A percentile compares a stretch with the other conserved stretches of the same genome.
These are phyloP conservation scores for Suhomyces kunorum DNA, from an alignment of 1,139 yeast genomes.

Conservation along the genomic window DNA sequence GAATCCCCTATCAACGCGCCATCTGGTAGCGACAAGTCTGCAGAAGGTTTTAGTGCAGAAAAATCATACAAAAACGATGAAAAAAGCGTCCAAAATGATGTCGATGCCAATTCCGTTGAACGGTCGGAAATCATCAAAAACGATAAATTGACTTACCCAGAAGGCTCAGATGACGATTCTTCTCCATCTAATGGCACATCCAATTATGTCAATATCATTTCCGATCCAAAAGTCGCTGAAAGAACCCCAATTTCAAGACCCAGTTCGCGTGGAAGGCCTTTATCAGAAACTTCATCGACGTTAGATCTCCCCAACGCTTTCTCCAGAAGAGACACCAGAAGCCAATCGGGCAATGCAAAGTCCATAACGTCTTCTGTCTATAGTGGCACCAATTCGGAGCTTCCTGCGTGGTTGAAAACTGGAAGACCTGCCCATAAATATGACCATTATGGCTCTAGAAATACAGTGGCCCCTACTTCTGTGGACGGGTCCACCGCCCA, in stretches of 20 bases:
- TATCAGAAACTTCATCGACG: background rate
- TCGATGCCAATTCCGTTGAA: no score
- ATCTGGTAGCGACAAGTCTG: background rate
- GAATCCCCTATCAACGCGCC: background rate
- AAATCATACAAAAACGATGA: background rate
- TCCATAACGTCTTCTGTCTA: conserved; percentile 28
- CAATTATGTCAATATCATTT: background rate
- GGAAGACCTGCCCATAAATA: conserved; percentile 34
- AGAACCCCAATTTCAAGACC: background rate
- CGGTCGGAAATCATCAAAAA: no score
- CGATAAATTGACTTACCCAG: no score
- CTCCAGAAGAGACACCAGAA: conserved; percentile 26
- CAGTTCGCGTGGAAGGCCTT: background rate
- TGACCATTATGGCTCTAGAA: conserved; percentile 39
- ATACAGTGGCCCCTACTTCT: background rate
- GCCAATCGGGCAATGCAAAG: conserved; percentile 4
- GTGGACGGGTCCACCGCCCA: conserved; percentile 14
- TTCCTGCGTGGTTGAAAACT: conserved; percentile 47
- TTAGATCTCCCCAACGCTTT: conserved; percentile 23
- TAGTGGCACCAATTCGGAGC: conserved; percentile 23
- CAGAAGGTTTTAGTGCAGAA: no score
- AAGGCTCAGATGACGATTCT: no score
- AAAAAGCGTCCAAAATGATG: background rate
- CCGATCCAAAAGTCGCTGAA: background rate
- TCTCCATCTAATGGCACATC: background rate